Base-by-base conservation (phyloP, 768 basidiomycete species). In the Psilocybe cyanescens region DNA sequence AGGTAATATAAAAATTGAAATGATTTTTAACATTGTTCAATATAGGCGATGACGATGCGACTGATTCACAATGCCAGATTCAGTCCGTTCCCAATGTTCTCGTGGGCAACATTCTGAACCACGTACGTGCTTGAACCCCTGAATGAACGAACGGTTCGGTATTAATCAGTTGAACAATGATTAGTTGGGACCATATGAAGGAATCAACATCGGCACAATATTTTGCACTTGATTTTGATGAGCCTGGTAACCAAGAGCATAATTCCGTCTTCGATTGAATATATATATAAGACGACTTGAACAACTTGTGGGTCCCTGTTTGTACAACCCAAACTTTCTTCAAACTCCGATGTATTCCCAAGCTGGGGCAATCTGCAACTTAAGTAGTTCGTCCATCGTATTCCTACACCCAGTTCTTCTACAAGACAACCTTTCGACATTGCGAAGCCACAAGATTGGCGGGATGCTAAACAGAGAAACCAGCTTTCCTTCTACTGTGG, bases 1-100 rank as follows among this genome's bases (percentile, higher is more conserved):
- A 11, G 6, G n/a, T 37, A 31, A 5, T n/a, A 52, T n/a, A 35
- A 11, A 35, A 35, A 11, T 35, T 11, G 33, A 11, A 6, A 51
- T 48, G 17, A 24, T 30, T 19, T 41, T 45, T 24, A 12, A 46
- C 41, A 33, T 12, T 33, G 14, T 9, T 31, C 30, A 4, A 17
- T 33, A 28, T 45, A 82, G 83, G 81, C 0, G 72, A 85, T 58
- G 88, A 90, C 67, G 82, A 90, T 62, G 78, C 78, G 4, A 80
- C 76, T 12, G 83, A 86, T 57, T 19, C 76, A 11, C 74, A 83
- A 57, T 90, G 89, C 72, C 81, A 81, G 33, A 82, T 85, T 57
- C 66, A 69, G 41, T 77, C 80, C 3, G 87, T 89, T 9, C 85
- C 86, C 1, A 84, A 80, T 64, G 70, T 90, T 55, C 66, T 84